Percentiles rank a stretch among this genome's conserved stretches.
Conservation (phyloP, 805 yeast species). For the Spathaspora gorwiae region DNA sequence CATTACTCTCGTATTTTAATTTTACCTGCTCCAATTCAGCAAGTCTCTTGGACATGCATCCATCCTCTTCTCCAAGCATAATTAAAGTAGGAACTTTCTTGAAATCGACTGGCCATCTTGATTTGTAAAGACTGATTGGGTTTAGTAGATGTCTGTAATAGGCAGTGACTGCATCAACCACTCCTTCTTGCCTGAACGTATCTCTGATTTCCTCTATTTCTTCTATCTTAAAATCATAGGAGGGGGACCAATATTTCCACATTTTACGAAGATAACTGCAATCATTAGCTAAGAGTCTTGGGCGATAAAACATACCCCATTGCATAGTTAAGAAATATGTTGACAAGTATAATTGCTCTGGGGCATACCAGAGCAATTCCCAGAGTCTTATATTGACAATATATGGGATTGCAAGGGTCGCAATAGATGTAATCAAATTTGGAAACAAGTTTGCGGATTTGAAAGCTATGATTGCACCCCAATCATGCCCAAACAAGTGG, state of each 20-base stretch:
- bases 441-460: constrained; percentile 33
- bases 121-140: constrained; percentile 14
- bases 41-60: constrained; percentile 30
- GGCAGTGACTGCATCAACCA: constrained; percentile 32
- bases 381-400: constrained; percentile 21
- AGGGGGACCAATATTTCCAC: constrained; percentile 39
- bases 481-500: constrained; percentile 40
- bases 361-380: constrained; percentile 26
- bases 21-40: constrained; percentile 20
- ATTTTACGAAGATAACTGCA: constrained; percentile 23
- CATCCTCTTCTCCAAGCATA: constrained; percentile 35
- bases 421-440: constrained; percentile 26
- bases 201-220: constrained; percentile 25
- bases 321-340: constrained; percentile 39
- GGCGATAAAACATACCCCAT: constrained; percentile 17
- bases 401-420: constrained; percentile 38
- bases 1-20: constrained; percentile 14
- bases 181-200: constrained; percentile 22
- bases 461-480: constrained; percentile 39
- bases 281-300: constrained; percentile 11
- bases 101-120: constrained; percentile 27
- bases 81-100: constrained; percentile 32
- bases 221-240: constrained; percentile 24
- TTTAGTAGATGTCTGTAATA: constrained; percentile 31
- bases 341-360: constrained; percentile 31